phyloP scores from a whole-genome alignment of 106 monocot genomes.

The Dioscorea dumetorum region DNA sequence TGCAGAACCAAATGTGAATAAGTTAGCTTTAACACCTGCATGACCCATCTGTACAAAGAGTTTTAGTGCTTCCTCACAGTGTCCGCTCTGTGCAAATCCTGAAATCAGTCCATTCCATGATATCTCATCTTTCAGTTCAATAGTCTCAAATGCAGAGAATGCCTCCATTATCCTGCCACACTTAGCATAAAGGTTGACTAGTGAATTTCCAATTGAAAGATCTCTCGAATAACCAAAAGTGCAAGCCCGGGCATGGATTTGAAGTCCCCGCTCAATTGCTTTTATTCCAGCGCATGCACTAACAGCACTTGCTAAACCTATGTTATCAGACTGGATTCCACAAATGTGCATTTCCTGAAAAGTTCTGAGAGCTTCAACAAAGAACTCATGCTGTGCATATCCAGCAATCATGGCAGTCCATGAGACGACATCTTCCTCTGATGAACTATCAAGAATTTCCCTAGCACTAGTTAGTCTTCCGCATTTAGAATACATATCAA shows the following conservation, averaged over 20 bases:
- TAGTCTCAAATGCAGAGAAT: slow-evolving; percentile 36
- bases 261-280: slow-evolving; percentile 43
- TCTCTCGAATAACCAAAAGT: slow-evolving; percentile 50
- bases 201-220: slow-evolving; percentile 71
- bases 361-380: slow-evolving; percentile 55
- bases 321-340: slow-evolving; percentile 59
- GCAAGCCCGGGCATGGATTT: slow-evolving; percentile 62
- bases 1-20: slow-evolving; percentile 67
- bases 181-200: slow-evolving; percentile 69
- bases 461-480: slow-evolving; percentile 47
- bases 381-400: slow-evolving; percentile 60
- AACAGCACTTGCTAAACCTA: slow-evolving; percentile 67
- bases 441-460: slow-evolving; percentile 37
- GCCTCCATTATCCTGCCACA: slow-evolving; percentile 60
- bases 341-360: slow-evolving; percentile 46
- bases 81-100: slow-evolving; percentile 74
- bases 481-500: slow-evolving; percentile 89
- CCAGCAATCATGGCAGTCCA: slow-evolving; percentile 97
- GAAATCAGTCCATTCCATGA: slow-evolving; percentile 93
- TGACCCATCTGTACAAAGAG: slow-evolving; percentile 53
- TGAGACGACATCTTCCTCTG: slow-evolving; percentile 66
- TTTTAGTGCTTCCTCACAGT: slow-evolving; percentile 57
- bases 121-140: slow-evolving; percentile 54
- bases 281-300: slow-evolving; percentile 75
- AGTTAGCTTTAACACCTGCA: slow-evolving; percentile 34